Conservation (phyloP, 768 basidiomycete genomes). For the Phlegmacium glaucopus region DNA sequence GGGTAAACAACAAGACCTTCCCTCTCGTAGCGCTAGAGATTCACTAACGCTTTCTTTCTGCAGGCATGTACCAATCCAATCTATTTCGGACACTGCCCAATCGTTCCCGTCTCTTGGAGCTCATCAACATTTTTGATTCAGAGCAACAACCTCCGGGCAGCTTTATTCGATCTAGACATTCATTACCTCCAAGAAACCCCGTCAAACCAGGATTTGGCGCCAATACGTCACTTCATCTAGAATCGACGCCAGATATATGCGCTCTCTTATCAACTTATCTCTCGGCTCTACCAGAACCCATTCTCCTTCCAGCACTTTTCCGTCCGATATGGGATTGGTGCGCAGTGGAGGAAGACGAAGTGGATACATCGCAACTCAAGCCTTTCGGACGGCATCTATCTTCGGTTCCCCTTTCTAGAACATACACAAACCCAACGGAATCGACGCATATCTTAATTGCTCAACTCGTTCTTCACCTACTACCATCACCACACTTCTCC, state of each 20-base stretch:
- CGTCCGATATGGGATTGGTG: slow-evolving; percentile 20
- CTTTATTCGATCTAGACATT: slow-evolving; percentile 16
- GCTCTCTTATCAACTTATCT: slow-evolving; percentile 38
- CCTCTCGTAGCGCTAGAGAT: slow-evolving; percentile 3
- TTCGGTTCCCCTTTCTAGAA: no score
- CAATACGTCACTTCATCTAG: slow-evolving; percentile 28
- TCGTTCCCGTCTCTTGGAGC: slow-evolving; percentile 30
- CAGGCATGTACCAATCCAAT: slow-evolving; percentile 32
- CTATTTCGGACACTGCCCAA: slow-evolving; percentile 33
- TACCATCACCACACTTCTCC: no score
- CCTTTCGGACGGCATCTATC: no score
- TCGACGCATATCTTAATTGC: no score
- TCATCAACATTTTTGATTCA: slow-evolving; percentile 35
- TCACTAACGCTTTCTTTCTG: background rate
- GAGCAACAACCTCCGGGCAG: slow-evolving; percentile 18
- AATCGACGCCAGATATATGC: slow-evolving; percentile 38
- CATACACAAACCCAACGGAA: no score
- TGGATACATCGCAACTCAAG: no score
- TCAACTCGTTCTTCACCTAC: no score
- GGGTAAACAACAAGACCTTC: no score
- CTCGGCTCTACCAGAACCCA: no score
- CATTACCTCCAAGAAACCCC: background rate
- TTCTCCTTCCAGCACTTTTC: slow-evolving; percentile 31
- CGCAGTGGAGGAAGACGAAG: slow-evolving; percentile 27
- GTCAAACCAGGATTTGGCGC: slow-evolving; percentile 18